Percentiles rank a stretch among this genome's conserved stretches.
phyloP scores from a whole-genome alignment of 2,329 filamentous ascomycete species.

The Ophiosphaerella narmari region DNA sequence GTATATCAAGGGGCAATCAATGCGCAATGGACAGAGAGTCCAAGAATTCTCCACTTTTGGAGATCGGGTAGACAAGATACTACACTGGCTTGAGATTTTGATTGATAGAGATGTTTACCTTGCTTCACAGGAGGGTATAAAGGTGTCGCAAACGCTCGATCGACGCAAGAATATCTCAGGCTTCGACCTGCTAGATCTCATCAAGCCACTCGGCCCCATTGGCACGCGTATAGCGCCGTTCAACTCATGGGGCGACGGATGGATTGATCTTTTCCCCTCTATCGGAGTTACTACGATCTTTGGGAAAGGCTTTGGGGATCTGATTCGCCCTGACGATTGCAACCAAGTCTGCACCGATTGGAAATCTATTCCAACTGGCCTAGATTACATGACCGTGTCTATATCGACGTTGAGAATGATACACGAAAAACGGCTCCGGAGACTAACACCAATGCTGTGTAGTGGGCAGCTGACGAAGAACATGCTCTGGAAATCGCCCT shows the following conservation, averaged over 20 bases:
- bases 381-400: no score
- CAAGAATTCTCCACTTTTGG: background rate
- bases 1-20: slow-evolving; percentile 1
- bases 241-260: background rate
- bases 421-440: no score
- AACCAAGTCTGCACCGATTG: background rate
- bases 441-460: no score
- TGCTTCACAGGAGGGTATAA: background rate
- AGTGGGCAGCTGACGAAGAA: no score
- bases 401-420: no score
- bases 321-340: background rate
- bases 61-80: background rate
- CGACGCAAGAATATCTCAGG: background rate
- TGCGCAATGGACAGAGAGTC: background rate
- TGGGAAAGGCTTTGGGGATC: slow-evolving; percentile 3
- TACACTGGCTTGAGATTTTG: slow-evolving; percentile 1
- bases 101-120: background rate
- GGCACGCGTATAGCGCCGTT: background rate
- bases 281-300: slow-evolving; percentile 1
- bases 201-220: background rate
- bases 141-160: background rate
- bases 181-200: slow-evolving; percentile 5
- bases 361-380: no score
- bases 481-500: no score
- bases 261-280: slow-evolving; percentile 2